Evolutionary conservation across 768 basidiomycete genomes (phyloP).

Genomic region (Suillus lakei): DNA sequence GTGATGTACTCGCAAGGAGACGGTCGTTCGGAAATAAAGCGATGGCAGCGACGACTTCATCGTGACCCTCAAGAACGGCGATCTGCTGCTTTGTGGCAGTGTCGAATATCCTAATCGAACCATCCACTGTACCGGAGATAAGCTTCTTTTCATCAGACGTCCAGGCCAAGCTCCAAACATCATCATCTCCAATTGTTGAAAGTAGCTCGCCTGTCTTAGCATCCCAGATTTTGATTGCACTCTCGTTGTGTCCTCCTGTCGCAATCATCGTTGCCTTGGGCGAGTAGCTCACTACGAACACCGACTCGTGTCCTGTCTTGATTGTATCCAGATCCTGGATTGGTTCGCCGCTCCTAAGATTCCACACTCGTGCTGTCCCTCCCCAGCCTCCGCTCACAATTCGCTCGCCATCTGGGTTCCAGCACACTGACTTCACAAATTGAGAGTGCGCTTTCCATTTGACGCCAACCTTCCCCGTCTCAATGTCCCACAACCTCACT

Average conservation of each 20-base stretch:
- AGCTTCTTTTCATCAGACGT: neutral
- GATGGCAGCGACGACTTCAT: neutral
- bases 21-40: neutral
- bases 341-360: neutral
- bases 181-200: neutral
- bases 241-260: neutral
- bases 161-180: neutral
- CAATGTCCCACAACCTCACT: neutral
- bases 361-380: conserved; percentile 6
- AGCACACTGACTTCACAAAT: neutral
- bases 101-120: neutral
- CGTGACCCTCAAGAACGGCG: neutral
- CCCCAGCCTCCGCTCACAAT: conserved; percentile 19
- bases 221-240: neutral
- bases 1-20: neutral
- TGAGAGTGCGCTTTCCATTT: neutral
- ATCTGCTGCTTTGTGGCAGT: neutral
- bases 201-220: neutral
- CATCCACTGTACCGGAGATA: neutral
- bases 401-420: conserved; percentile 12
- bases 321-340: neutral
- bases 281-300: neutral
- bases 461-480: neutral
- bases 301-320: neutral
- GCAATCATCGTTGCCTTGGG: neutral